Conservation (phyloP, 148 eudicot genomes). For the Vaccinium darrowii region DNA sequence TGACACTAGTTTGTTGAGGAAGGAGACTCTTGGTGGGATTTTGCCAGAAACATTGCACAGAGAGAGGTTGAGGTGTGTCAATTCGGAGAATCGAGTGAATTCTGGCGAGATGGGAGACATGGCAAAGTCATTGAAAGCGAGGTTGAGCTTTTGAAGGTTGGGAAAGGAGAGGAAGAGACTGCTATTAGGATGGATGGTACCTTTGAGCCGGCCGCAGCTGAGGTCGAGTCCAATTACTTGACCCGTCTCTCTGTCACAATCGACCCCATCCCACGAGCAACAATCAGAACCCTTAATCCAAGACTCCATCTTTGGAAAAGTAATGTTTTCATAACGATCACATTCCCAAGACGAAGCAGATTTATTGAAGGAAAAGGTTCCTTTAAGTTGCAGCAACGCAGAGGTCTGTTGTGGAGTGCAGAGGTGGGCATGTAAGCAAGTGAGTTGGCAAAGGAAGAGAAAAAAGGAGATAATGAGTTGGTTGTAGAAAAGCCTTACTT, state of each 20-base stretch:
- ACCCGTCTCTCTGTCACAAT: neutral
- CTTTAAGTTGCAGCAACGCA: neutral
- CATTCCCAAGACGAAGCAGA: neutral
- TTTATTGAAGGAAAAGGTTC: neutral
- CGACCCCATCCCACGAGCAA: constrained; percentile 19
- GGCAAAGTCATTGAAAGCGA: neutral
- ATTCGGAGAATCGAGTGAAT: neutral
- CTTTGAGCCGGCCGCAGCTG: neutral
- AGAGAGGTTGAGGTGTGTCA: constrained; percentile 22
- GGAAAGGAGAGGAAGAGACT: neutral
- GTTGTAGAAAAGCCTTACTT: neutral
- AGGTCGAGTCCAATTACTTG: constrained; percentile 4
- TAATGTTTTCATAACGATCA: neutral
- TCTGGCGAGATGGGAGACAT: neutral
- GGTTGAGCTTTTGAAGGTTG: neutral
- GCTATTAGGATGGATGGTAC: neutral
- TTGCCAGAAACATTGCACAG: neutral
- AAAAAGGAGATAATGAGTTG: neutral
- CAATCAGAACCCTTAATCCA: constrained; percentile 12
- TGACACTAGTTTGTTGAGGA: neutral
- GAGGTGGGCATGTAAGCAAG: neutral
- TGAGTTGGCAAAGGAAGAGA: neutral
- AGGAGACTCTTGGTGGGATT: constrained; percentile 15
- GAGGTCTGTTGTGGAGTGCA: neutral
- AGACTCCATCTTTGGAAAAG: neutral